A percentile compares a stretch with the other conserved stretches of the same genome.
Conservation (phyloP, 345 rosid genomes). For the Rhizophora mangle region DNA sequence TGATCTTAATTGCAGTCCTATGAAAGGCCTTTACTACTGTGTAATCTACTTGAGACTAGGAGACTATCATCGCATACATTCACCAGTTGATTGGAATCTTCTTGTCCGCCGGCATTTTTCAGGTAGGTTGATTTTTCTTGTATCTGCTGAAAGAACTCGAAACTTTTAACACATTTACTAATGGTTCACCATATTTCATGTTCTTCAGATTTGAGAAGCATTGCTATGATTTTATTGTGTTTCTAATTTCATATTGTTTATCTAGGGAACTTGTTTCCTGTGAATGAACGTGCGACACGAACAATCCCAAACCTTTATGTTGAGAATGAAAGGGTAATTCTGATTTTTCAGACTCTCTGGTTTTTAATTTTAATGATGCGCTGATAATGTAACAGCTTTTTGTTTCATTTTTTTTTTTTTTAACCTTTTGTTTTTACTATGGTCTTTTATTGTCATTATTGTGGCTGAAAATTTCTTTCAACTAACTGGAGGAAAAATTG, state of each 20-base stretch:
- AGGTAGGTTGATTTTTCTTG: conserved; percentile 38
- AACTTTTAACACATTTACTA: not conserved
- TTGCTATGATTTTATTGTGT: conserved; percentile 1
- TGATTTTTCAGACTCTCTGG: not conserved
- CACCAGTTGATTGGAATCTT: conserved; percentile 89
- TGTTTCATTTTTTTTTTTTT: not conserved
- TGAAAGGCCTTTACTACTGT: conserved; percentile 88
- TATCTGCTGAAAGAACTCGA: not conserved
- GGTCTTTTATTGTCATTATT: too few species aligned
- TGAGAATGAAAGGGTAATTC: conserved; percentile 91
- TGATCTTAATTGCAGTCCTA: conserved; percentile 53
- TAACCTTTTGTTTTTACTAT: too few species aligned
- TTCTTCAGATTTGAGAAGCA: not conserved
- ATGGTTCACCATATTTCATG: not conserved
- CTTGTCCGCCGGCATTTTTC: conserved; percentile 84
- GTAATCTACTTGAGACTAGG: conserved; percentile 92
- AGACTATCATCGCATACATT: conserved; percentile 89
- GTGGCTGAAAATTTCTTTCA: not conserved
- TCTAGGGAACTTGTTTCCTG: conserved; percentile 69
- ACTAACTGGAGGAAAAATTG: too few species aligned
- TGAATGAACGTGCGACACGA: conserved; percentile 86
- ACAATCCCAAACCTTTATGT: conserved; percentile 84
- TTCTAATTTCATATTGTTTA: conserved; percentile 8
- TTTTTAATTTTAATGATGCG: not conserved
- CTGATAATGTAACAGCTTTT: not conserved